Evolutionary conservation across 495 filamentous ascomycete species (phyloP), one percentile per base, ranked within the genome.

Genomic region (Xylaria venustula): DNA sequence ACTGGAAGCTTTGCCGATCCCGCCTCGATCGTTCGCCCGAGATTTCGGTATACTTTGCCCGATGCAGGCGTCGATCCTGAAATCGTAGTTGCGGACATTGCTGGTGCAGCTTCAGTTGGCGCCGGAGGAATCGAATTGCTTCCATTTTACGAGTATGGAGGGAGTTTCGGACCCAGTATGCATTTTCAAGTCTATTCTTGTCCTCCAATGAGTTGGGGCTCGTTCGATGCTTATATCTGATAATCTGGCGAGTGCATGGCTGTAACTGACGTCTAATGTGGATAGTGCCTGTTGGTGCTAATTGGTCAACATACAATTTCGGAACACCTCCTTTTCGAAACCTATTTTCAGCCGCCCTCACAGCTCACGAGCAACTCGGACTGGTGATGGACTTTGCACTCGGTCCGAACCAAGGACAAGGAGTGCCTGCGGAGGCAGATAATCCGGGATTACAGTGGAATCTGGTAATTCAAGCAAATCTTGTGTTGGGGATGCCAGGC

Each of bases 31-130:
- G 63, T 73, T 37, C 64, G 74, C 9, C 74, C 73, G 11, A 69
- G 67, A 20, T 77, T 75, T 58, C 67, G 74, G 0, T 77, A 77
- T 70, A 73, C 73, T 72, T 61, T 77, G 15, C 71, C 71, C 1
- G 75, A 77, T 58, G 73, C 70, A n/a, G 66, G 62, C 30, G 60
- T 74, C 17, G 36, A 65, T 19, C 22, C 60, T 41, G 53, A 49
- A 3, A 56, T 63, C 41, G 49, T 73, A 19, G 46, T 44, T 19
- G 44, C 48, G 26, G 71, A 71, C 49, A 56, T 71, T 20, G 47
- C 48, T 1, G 62, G 54, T 30, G 15, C 64, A 7, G 48, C 58
- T 3, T 36, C 32, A 7, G 63, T 62, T n/a, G 64, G 63, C 0
- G 63, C 36, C 14, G 71, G 69, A 41, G 71, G 71, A 2, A 46